Base-by-base conservation (phyloP, 768 basidiomycete genomes). In the Asterophora parasitica region DNA sequence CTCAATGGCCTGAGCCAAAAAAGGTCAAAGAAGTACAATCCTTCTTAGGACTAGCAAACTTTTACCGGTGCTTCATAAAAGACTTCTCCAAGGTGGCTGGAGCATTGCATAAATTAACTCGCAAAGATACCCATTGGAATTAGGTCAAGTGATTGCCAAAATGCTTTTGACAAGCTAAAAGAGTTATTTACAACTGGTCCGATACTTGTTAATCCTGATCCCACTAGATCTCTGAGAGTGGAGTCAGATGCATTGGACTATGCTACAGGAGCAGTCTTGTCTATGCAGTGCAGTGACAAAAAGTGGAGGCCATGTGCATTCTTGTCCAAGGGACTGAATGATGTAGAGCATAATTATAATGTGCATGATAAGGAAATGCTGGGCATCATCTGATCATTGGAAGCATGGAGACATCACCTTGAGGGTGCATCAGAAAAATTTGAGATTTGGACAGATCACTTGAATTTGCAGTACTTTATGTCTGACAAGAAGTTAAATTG, bases 361-460 rank as follows among this genome's bases (percentile, higher is more conserved):
- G 58, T 60, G 20, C 58, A 69, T 44, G 64, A 78, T 54, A 71
- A 67, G 53, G 76, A 79, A 53, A 42, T 77, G 0, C 61, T 77
- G 4, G 74, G 69, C 0, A 69, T 77, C 9, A 60, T 77, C 7
- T 17, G 52, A n/a, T 56, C 62, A 0, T 52, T 73, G 1, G 28
- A 51, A 1, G 38, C 54, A 5, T 61, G 58, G 61, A 13, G 53
- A 20, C 59, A 59, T 41, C 34, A 43, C 45, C 45, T 51, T 0
- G 46, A 48, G 33, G 42, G 63, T 31, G 32, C 31, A 17, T 20
- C 19, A 4, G 35, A 46, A 15, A 37, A 36, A 17, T 10, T 46
- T 10, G 35, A 46, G n/a, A 31, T 46, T 28, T 23, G 19, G n/a
- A n/a, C 44, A 10, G 44, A 46, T 27, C 44, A 46, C 27, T 37